Percentiles rank a stretch among this genome's conserved stretches.
These are phyloP conservation scores for Penicillium sp. DNA, from an alignment of 2,329 filamentous ascomycete species.

Conservation along the genomic window DNA sequence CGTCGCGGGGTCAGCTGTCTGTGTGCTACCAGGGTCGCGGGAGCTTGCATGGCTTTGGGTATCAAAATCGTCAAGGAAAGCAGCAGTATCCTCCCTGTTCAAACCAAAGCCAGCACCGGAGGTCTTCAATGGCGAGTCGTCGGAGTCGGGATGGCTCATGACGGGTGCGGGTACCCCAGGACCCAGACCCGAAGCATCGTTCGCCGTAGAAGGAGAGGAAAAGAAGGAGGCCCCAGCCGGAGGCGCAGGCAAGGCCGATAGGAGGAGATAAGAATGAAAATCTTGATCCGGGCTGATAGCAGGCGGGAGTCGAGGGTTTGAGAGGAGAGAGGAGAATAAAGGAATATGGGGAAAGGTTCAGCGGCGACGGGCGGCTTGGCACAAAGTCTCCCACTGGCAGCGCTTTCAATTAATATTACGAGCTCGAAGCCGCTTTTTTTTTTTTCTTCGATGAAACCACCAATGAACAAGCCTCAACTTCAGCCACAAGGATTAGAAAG, in stretches of 20 bases:
- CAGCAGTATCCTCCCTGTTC: conserved; percentile 26
- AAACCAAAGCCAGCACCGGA: conserved; percentile 23
- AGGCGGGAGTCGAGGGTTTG: background rate
- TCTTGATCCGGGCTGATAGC: conserved; percentile 4
- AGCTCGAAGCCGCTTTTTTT: background rate
- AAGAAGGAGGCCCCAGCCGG: background rate
- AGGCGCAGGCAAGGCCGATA: background rate
- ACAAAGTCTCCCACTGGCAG: conserved; percentile 15
- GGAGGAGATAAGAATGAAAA: background rate
- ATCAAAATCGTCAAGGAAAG: conserved; percentile 34
- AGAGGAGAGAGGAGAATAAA: conserved; percentile 22
- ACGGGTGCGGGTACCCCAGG: conserved; percentile 39
- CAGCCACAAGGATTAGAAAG: background rate
- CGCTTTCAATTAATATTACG: conserved; percentile 8
- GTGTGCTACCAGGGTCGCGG: conserved; percentile 33
- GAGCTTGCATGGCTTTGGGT: conserved; percentile 37
- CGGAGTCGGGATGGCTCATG: conserved; percentile 39
- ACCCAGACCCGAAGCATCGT: conserved; percentile 35
- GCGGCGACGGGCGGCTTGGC: conserved; percentile 32
- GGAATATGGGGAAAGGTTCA: conserved; percentile 33
- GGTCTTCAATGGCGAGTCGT: conserved; percentile 30
- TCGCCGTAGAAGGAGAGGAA: conserved; percentile 15
- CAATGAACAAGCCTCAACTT: background rate
- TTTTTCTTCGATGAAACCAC: background rate
- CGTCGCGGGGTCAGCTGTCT: conserved; percentile 22